A percentile compares a stretch with the other conserved stretches of the same genome.
Conservation (phyloP, 805 yeast genomes). For the Candida ortonii region DNA sequence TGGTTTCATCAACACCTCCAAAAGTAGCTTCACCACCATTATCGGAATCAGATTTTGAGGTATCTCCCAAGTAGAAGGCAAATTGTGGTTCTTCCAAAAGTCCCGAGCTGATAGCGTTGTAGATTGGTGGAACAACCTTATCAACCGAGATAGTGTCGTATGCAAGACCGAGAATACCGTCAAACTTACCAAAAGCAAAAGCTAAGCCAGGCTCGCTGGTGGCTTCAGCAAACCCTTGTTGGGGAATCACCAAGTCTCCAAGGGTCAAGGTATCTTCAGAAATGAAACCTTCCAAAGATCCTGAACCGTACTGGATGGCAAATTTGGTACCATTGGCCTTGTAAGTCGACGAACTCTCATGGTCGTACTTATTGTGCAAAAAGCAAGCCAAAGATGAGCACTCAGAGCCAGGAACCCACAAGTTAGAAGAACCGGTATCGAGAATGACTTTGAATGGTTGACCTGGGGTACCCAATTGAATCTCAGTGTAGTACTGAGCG, state of each 20-base stretch:
- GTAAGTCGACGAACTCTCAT: conserved; percentile 76
- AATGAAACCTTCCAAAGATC: conserved; percentile 86
- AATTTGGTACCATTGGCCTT: conserved; percentile 84
- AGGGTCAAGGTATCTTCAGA: conserved; percentile 79
- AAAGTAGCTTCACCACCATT: conserved; percentile 95
- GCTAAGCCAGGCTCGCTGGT: conserved; percentile 97
- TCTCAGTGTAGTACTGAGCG: conserved; percentile 95
- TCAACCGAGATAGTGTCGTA: conserved; percentile 89
- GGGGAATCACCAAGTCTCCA: conserved; percentile 80
- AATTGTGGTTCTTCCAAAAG: conserved; percentile 81
- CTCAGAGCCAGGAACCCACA: conserved; percentile 92
- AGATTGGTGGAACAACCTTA: conserved; percentile 88
- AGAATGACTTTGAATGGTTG: conserved; percentile 90
- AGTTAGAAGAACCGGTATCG: conserved; percentile 95
- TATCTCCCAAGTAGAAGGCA: conserved; percentile 87
- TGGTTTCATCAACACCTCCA: conserved; percentile 84
- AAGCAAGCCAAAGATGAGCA: conserved; percentile 95
- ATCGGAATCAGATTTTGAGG: conserved; percentile 56
- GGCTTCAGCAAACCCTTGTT: conserved; percentile 96
- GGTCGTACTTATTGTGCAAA: conserved; percentile 89
- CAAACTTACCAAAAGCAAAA: conserved; percentile 97
- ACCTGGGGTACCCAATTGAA: conserved; percentile 87
- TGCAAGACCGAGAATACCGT: conserved; percentile 94
- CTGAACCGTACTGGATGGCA: conserved; percentile 87
- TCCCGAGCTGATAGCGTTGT: conserved; percentile 80